A percentile compares a stretch with the other conserved stretches of the same genome.
phyloP scores from a whole-genome alignment of 2,329 filamentous ascomycete genomes.

The Epichloe typhina region DNA sequence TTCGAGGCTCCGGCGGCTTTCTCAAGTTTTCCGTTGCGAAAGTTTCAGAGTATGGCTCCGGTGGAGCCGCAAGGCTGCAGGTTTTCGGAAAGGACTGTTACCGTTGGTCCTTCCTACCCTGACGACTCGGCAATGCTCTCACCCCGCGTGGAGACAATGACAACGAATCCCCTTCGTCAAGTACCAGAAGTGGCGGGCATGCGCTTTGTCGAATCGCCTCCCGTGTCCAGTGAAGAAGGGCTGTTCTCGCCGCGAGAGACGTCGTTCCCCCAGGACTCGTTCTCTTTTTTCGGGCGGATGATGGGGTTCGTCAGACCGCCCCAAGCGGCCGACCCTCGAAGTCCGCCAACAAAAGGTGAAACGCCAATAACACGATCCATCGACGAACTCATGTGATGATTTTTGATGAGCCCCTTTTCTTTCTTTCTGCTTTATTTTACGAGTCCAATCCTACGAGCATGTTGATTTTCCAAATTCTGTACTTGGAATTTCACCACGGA shows the following conservation, averaged over 20 bases:
- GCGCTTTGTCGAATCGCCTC: slow-evolving; percentile 38
- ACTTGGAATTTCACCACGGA: background rate
- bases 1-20: slow-evolving; percentile 10
- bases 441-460: background rate
- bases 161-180: slow-evolving; percentile 49
- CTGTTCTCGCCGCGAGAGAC: slow-evolving; percentile 40
- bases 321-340: slow-evolving; percentile 52
- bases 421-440: background rate
- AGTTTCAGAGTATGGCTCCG: slow-evolving; percentile 1
- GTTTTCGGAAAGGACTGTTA: slow-evolving; percentile 21
- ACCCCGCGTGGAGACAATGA: slow-evolving; percentile 60
- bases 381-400: slow-evolving; percentile 54
- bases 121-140: slow-evolving; percentile 51
- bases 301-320: slow-evolving; percentile 34
- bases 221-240: slow-evolving; percentile 36
- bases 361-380: slow-evolving; percentile 67
- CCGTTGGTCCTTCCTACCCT: slow-evolving; percentile 20
- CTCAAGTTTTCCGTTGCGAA: slow-evolving; percentile 4
- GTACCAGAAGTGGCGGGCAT: slow-evolving; percentile 30
- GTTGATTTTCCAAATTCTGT: background rate
- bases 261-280: slow-evolving; percentile 37
- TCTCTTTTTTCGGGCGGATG: slow-evolving; percentile 34
- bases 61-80: slow-evolving; percentile 8
- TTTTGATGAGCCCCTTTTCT: background rate
- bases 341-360: slow-evolving; percentile 61